A percentile compares a stretch with the other conserved stretches of the same genome.
Conservation (phyloP, 1,139 yeast species). For the Zhuliangozyma parablackwelliae region DNA sequence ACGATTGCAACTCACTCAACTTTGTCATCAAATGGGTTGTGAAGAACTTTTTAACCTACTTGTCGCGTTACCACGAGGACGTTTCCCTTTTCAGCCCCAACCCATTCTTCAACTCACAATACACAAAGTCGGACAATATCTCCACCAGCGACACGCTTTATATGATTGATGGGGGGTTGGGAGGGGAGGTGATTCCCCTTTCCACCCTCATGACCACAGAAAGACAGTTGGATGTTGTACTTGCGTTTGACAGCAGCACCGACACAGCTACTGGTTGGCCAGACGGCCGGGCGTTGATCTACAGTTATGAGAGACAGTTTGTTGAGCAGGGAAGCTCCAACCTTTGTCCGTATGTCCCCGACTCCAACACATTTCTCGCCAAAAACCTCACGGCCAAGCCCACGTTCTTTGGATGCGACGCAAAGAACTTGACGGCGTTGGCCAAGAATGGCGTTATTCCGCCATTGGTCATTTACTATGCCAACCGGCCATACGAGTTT, state of each 20-base stretch:
- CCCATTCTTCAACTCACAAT: constrained; percentile 47
- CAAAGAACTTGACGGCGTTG: constrained; percentile 32
- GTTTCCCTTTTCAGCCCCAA: constrained; percentile 45
- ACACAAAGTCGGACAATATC: constrained; percentile 29
- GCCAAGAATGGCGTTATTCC: constrained; percentile 30
- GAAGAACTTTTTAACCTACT: constrained; percentile 37
- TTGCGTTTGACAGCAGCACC: constrained; percentile 37
- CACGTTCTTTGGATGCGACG: constrained; percentile 41
- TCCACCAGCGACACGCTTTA: constrained; percentile 29
- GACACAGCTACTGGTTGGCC: constrained; percentile 28
- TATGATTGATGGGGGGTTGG: constrained; percentile 42
- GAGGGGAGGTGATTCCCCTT: constrained; percentile 35
- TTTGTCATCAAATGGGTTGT: constrained; percentile 46
- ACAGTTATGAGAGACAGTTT: constrained; percentile 65
- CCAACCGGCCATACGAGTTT: constrained; percentile 37
- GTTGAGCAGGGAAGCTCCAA: constrained; percentile 50
- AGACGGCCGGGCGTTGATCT: constrained; percentile 23
- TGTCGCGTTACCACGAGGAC: constrained; percentile 38
- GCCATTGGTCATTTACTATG: constrained; percentile 35
- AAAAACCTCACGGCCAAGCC: constrained; percentile 38
- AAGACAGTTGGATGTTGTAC: constrained; percentile 32
- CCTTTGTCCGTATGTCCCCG: constrained; percentile 81
- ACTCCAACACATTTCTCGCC: constrained; percentile 24
- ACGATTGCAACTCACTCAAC: constrained; percentile 40
- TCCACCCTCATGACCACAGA: constrained; percentile 32